Evolutionary conservation across 352 stramenopile genomes (phyloP).

Genomic region (Phytophthora europaea): DNA sequence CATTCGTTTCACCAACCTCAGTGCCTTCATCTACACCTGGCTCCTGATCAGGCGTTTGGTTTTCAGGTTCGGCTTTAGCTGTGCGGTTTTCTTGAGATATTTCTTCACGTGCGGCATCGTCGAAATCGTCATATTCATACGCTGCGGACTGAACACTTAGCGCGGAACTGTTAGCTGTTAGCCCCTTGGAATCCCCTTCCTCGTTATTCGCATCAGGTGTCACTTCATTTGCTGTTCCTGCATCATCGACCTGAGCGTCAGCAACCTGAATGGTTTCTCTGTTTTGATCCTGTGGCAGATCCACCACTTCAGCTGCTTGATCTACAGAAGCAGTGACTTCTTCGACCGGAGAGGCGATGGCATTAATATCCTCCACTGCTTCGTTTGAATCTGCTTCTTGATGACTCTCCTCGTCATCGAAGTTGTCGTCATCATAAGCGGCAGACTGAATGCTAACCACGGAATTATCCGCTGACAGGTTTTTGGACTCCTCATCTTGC

Average conservation of each 20-base stretch:
- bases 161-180: constrained; percentile 27
- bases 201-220: background rate
- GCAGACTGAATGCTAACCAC: constrained; percentile 29
- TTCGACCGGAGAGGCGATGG: constrained; percentile 5
- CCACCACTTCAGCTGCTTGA: background rate
- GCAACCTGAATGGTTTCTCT: background rate
- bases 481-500: constrained; percentile 13
- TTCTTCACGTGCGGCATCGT: constrained; percentile 25
- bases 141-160: constrained; percentile 24
- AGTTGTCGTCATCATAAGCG: constrained; percentile 37
- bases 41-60: constrained; percentile 3
- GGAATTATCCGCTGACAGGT: constrained; percentile 17
- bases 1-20: constrained; percentile 3
- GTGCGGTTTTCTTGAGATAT: background rate
- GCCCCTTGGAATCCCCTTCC: constrained; percentile 5
- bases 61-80: background rate
- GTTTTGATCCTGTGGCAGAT: background rate
- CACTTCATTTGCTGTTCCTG: background rate
- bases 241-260: constrained; percentile 5
- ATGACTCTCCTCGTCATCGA: constrained; percentile 30
- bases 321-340: background rate
- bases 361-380: background rate
- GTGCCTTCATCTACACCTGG: background rate
- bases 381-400: constrained; percentile 14
- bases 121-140: constrained; percentile 41